Percentiles rank a stretch among this genome's conserved stretches.
phyloP scores from a whole-genome alignment of 345 rosid species.

The Rhodamnia rubescens region DNA sequence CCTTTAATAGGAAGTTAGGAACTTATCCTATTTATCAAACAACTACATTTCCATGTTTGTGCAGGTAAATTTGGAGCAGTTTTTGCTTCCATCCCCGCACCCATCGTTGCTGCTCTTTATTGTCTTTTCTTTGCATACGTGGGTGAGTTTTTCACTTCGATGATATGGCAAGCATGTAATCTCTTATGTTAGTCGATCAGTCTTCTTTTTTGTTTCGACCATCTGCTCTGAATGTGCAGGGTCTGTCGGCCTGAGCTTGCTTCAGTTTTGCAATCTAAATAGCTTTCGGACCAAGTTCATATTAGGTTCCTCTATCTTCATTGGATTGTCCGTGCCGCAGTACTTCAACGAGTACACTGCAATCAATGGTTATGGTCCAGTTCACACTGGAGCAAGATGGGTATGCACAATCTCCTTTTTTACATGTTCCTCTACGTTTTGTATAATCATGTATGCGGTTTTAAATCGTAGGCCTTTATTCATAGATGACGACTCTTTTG shows the following conservation, averaged over 20 bases:
- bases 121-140: slow-evolving; percentile 91
- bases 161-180: background rate
- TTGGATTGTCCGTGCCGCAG: slow-evolving; percentile 85
- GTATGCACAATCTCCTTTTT: slow-evolving; percentile 22
- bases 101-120: slow-evolving; percentile 68
- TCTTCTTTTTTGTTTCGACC: background rate
- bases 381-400: slow-evolving; percentile 77
- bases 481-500: background rate
- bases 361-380: slow-evolving; percentile 77
- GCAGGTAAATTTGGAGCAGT: slow-evolving; percentile 95
- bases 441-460: background rate
- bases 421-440: background rate
- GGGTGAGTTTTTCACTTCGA: slow-evolving; percentile 35
- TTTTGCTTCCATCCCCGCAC: slow-evolving; percentile 84
- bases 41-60: background rate
- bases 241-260: slow-evolving; percentile 80
- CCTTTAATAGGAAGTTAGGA: background rate
- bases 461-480: background rate
- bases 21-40: background rate
- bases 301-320: slow-evolving; percentile 79
- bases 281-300: slow-evolving; percentile 73
- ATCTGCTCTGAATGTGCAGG: slow-evolving; percentile 24
- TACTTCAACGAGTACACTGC: slow-evolving; percentile 90
- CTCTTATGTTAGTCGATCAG: background rate
- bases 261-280: slow-evolving; percentile 88